Percentiles rank a stretch among this genome's conserved stretches.
phyloP scores from a whole-genome alignment of 2,329 filamentous ascomycete genomes.

The Scedosporium dehoogii region DNA sequence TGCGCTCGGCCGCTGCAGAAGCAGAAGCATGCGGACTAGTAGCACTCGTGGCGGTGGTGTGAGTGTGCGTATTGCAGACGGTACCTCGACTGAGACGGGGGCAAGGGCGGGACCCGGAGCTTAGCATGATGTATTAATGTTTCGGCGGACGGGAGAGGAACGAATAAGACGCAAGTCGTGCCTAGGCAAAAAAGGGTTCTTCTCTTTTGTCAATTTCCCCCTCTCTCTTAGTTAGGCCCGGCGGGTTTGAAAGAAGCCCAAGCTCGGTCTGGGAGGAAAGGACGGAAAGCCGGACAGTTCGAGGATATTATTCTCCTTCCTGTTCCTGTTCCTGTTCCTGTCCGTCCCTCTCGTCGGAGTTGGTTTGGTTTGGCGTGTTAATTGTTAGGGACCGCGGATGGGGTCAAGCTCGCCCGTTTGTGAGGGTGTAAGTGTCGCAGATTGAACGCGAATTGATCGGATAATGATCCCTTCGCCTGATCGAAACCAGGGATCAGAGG shows the following conservation, averaged over 20 bases:
- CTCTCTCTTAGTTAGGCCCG: not conserved
- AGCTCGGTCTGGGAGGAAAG: not conserved
- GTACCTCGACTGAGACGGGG: not conserved
- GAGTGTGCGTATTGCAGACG: not conserved
- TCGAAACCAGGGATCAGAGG: slow-evolving; percentile 1
- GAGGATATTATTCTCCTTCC: not conserved
- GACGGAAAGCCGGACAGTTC: not conserved
- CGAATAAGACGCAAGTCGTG: not conserved
- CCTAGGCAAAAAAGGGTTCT: not conserved
- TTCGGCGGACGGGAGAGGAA: slow-evolving; percentile 18
- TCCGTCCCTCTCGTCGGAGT: too few species aligned
- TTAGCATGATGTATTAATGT: slow-evolving; percentile 29
- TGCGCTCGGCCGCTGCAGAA: not conserved
- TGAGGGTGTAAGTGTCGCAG: not conserved
- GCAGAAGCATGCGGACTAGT: not conserved
- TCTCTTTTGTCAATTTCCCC: not conserved
- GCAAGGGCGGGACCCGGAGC: slow-evolving; percentile 9
- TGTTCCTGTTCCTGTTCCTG: not conserved
- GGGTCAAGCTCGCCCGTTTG: not conserved
- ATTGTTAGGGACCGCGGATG: not conserved
- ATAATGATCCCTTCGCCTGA: not conserved
- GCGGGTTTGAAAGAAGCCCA: not conserved
- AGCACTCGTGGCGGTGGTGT: not conserved
- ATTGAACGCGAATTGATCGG: not conserved
- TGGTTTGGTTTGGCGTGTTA: too few species aligned